Percentiles rank a stretch among this genome's conserved stretches.
Evolutionary conservation across 805 yeast species (phyloP).

Genomic region (Priceomyces medius): DNA sequence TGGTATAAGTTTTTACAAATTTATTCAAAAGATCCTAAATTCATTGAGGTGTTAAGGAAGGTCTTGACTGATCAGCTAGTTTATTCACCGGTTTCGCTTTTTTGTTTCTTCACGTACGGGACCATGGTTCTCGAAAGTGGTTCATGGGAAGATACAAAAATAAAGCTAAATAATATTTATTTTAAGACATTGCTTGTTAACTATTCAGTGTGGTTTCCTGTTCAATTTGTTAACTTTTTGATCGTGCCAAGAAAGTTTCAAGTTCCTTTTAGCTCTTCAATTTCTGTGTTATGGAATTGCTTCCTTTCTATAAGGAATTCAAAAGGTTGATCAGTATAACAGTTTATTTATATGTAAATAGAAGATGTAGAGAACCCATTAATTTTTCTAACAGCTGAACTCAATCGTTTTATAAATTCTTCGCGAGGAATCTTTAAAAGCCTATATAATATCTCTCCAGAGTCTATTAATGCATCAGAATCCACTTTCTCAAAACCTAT

Average conservation of each 20-base stretch:
- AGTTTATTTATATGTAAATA: constrained; percentile 23
- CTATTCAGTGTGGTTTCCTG: constrained; percentile 79
- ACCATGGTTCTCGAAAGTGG: constrained; percentile 80
- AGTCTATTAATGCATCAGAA: constrained; percentile 40
- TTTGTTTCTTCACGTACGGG: constrained; percentile 79
- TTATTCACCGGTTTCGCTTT: constrained; percentile 83
- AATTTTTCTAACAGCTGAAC: constrained; percentile 20
- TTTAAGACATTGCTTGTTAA: constrained; percentile 65
- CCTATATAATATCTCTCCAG: constrained; percentile 17
- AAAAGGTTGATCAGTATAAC: constrained; percentile 9
- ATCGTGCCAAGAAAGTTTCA: constrained; percentile 71
- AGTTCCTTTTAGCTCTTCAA: constrained; percentile 83
- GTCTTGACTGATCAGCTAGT: constrained; percentile 87
- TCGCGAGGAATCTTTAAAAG: constrained; percentile 9
- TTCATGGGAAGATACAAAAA: constrained; percentile 57
- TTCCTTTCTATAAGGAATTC: constrained; percentile 77
- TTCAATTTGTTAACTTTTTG: constrained; percentile 72
- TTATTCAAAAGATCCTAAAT: constrained; percentile 78
- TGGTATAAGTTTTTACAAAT: constrained; percentile 88
- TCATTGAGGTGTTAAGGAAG: constrained; percentile 79
- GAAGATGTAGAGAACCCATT: constrained; percentile 26
- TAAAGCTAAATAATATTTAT: constrained; percentile 65
- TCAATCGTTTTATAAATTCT: constrained; percentile 14
- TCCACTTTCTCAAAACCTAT: constrained; percentile 57
- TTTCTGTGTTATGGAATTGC: constrained; percentile 94